phyloP scores from a whole-genome alignment of 2,329 filamentous ascomycete genomes.

The Sclerotinia borealis region DNA sequence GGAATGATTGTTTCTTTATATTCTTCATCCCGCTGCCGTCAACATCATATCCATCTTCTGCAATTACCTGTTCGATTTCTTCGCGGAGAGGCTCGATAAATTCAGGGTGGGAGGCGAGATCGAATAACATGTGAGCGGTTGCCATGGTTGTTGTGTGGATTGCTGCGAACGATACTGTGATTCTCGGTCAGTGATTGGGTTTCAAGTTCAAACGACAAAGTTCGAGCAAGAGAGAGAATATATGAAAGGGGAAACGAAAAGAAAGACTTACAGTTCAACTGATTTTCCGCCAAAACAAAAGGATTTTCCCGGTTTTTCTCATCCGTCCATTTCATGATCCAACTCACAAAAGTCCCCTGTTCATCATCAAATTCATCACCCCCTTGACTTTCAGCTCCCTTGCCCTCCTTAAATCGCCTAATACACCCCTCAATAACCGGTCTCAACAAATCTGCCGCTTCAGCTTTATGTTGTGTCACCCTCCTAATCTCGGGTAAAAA shows the following conservation, averaged over 20 bases:
- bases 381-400: background rate
- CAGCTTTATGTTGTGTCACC: background rate
- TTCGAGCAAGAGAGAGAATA: background rate
- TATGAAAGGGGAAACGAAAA: background rate
- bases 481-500: constrained; percentile 1
- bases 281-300: background rate
- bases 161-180: constrained; percentile 32
- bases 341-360: background rate
- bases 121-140: constrained; percentile 45
- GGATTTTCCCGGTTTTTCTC: background rate
- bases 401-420: background rate
- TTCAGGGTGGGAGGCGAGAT: constrained; percentile 44
- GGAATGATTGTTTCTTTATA: constrained; percentile 27
- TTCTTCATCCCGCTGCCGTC: constrained; percentile 34
- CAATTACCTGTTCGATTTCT: constrained; percentile 25
- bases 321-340: constrained; percentile 4
- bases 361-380: background rate
- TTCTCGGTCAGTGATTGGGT: too few species aligned
- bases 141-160: constrained; percentile 47
- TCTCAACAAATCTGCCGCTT: background rate
- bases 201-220: too few species aligned
- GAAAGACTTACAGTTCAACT: background rate
- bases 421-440: background rate
- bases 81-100: constrained; percentile 30
- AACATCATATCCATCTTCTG: constrained; percentile 40